phyloP scores from a whole-genome alignment of 768 basidiomycete genomes.

The Glaciozyma martinii region DNA sequence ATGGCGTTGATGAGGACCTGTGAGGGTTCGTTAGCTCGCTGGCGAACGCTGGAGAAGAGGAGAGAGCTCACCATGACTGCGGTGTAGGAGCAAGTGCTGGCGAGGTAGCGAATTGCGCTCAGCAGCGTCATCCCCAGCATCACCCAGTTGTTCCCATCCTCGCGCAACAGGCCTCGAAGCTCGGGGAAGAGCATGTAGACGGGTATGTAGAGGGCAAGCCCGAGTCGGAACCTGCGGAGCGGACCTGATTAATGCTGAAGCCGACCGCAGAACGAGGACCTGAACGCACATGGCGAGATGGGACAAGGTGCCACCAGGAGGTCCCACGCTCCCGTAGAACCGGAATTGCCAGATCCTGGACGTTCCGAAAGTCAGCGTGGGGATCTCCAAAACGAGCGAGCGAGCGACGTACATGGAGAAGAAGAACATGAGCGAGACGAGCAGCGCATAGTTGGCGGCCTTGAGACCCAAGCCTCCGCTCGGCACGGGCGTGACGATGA shows the following conservation, averaged over 20 bases:
- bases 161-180: conserved; percentile 36
- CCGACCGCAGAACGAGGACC: background rate
- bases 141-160: conserved; percentile 57
- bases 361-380: conserved; percentile 45
- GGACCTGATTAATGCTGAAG: background rate
- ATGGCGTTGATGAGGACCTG: conserved; percentile 46
- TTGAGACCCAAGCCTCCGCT: conserved; percentile 84
- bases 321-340: conserved; percentile 41
- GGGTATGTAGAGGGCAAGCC: conserved; percentile 39
- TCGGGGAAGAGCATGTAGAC: conserved; percentile 34
- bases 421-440: conserved; percentile 47
- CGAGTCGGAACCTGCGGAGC: conserved; percentile 68
- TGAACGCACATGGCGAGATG: conserved; percentile 41
- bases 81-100: conserved; percentile 67
- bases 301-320: conserved; percentile 40
- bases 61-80: conserved; percentile 73
- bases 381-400: conserved; percentile 58
- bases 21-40: conserved; percentile 5
- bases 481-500: conserved; percentile 49
- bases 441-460: conserved; percentile 82
- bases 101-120: conserved; percentile 23
- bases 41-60: conserved; percentile 53
- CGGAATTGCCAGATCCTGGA: conserved; percentile 38
- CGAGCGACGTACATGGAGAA: background rate
- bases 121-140: conserved; percentile 60